Base-by-base conservation (phyloP, 2,329 filamentous ascomycete genomes). In the Pestalotiopsis sp. region DNA sequence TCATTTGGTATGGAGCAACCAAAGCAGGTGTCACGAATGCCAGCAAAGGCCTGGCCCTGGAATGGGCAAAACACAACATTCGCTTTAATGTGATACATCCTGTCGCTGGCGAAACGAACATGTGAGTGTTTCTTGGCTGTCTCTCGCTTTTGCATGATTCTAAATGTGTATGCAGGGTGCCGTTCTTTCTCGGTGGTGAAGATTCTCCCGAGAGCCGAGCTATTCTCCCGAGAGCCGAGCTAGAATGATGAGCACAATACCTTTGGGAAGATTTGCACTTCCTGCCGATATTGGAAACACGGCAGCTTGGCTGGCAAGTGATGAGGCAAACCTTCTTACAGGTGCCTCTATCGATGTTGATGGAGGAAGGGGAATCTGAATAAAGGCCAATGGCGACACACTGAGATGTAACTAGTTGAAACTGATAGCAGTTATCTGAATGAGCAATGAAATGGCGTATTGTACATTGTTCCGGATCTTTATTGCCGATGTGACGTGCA, bases 1-100 rank as follows among this genome's bases (percentile, higher is more conserved):
- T 92, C 58, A 89, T 90, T 1, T 92, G 90, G 90, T 92, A 92
- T 74, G 92, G 91, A 74, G 88, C 90, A 0, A 88, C 86, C 52
- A 93, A 92, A 76, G 90, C 87, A 0, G 90, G 90, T 0, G 86
- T 91, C 12, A 85, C 86, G 72, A 91, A 86, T 63, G 88, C 87
- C 57, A 84, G 82, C 0, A 86, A 86, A 73, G 75, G 78, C 2
- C 77, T 94, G 71, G 92, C 92, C 0, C 89, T 91, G 1, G 92
- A 94, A 77, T 94, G 92, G 72, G 92, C 90, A 0, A 85, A 88
- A 0, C 86, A 92, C 66, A 86, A 92, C 72, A 92, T 94, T 72
- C 87, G 92, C 0, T 90, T 94, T 73, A 93, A 93, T 70, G 86
- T 87, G 1, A 88, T 94, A 14, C 92, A 89, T 64, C 92, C 91